phyloP scores from a whole-genome alignment of 306 rosid species.

The Urtica urens region DNA sequence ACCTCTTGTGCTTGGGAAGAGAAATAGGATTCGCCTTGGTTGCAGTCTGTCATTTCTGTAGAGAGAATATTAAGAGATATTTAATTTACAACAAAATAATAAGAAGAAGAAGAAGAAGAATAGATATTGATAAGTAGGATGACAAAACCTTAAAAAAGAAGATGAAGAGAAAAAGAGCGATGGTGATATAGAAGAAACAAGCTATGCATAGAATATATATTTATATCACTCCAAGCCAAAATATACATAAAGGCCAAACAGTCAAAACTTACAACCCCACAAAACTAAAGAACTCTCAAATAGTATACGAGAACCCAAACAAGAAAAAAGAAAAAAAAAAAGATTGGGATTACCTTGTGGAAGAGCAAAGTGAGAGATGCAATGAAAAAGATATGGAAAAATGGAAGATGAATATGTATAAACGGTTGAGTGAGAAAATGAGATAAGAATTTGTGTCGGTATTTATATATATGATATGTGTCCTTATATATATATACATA shows the following conservation, averaged over 20 bases:
- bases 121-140: background rate
- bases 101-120: background rate
- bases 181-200: slow-evolving; percentile 1
- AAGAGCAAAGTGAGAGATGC: slow-evolving; percentile 41
- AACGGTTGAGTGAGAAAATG: slow-evolving; percentile 46
- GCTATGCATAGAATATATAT: background rate
- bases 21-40: slow-evolving; percentile 40
- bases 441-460: slow-evolving; percentile 58
- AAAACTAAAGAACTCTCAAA: no score
- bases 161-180: slow-evolving; percentile 9
- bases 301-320: background rate
- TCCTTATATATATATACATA: background rate
- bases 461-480: slow-evolving; percentile 3
- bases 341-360: slow-evolving; percentile 27
- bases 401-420: slow-evolving; percentile 3
- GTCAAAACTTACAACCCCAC: background rate
- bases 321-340: slow-evolving; percentile 11
- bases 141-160: background rate
- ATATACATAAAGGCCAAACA: slow-evolving; percentile 3
- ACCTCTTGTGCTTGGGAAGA: slow-evolving; percentile 48
- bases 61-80: no score
- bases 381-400: slow-evolving; percentile 11
- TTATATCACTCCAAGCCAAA: background rate
- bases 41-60: slow-evolving; percentile 57
- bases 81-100: background rate